Evolutionary conservation across 768 basidiomycete species (phyloP).

Genomic region (Suillus variegatus): DNA sequence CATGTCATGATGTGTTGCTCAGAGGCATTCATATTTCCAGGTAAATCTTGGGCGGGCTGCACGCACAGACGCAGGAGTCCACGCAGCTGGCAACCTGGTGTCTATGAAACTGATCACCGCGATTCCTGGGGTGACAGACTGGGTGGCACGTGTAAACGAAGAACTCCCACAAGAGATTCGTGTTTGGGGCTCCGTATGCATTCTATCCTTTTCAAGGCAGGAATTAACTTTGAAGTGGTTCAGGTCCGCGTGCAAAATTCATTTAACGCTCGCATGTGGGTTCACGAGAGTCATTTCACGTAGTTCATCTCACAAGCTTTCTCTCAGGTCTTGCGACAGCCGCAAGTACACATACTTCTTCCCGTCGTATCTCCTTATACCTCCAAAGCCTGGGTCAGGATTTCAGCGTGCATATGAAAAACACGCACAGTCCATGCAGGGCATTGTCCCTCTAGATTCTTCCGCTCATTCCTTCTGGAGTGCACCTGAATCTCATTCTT

Average conservation of each 20-base stretch:
- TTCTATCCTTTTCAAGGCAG: neutral
- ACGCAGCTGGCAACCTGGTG: conserved; percentile 93
- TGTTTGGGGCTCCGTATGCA: conserved; percentile 80
- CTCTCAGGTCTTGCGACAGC: conserved; percentile 81
- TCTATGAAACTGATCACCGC: conserved; percentile 86
- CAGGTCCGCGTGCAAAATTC: conserved; percentile 76
- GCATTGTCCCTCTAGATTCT: conserved; percentile 18
- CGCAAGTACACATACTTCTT: conserved; percentile 98
- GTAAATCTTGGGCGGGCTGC: conserved; percentile 87
- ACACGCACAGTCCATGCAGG: conserved; percentile 28
- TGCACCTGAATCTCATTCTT: conserved; percentile 32
- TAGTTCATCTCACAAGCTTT: neutral
- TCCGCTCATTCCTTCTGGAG: conserved; percentile 66
- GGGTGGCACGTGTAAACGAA: conserved; percentile 76
- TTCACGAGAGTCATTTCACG: conserved; percentile 6
- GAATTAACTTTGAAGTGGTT: conserved; percentile 2
- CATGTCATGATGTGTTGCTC: neutral
- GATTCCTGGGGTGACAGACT: conserved; percentile 69
- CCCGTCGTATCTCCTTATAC: conserved; percentile 89
- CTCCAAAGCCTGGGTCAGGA: conserved; percentile 77
- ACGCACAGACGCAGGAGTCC: conserved; percentile 95
- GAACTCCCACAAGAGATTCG: conserved; percentile 91
- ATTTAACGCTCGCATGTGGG: conserved; percentile 77
- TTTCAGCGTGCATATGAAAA: conserved; percentile 49
- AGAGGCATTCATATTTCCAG: conserved; percentile 37